Conservation (phyloP, 306 rosid genomes). For the Castanea sativa region DNA sequence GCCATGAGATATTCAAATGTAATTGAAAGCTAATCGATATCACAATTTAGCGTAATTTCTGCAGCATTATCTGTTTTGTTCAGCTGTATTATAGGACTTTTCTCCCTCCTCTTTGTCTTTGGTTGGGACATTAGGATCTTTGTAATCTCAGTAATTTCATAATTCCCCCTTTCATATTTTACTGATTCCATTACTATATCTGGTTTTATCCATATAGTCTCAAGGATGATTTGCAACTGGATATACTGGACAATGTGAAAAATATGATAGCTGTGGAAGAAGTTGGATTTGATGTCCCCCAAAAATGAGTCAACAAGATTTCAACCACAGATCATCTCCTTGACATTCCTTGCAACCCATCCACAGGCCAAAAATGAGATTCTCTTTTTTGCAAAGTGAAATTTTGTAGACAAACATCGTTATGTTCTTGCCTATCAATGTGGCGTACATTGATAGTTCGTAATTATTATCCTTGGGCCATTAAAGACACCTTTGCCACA, state of each 20-base stretch:
- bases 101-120: background rate
- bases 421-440: slow-evolving; percentile 24
- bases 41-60: background rate
- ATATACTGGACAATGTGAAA: slow-evolving; percentile 2
- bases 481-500: slow-evolving; percentile 40
- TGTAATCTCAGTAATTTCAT: background rate
- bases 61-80: background rate
- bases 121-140: background rate
- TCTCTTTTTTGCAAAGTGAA: slow-evolving; percentile 37
- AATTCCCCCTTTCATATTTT: background rate
- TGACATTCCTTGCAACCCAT: slow-evolving; percentile 26
- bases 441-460: slow-evolving; percentile 31
- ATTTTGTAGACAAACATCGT: slow-evolving; percentile 27
- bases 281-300: slow-evolving; percentile 20
- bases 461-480: slow-evolving; percentile 42
- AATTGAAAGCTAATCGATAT: background rate
- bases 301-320: slow-evolving; percentile 29
- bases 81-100: background rate
- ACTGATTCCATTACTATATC: background rate
- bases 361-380: slow-evolving; percentile 29
- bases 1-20: background rate
- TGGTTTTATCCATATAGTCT: background rate
- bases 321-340: slow-evolving; percentile 20
- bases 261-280: slow-evolving; percentile 9
- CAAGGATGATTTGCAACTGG: slow-evolving; percentile 16